These are phyloP conservation scores for Fusarium haematococcum DNA, from an alignment of 2,329 filamentous ascomycete genomes.

Conservation along the genomic window DNA sequence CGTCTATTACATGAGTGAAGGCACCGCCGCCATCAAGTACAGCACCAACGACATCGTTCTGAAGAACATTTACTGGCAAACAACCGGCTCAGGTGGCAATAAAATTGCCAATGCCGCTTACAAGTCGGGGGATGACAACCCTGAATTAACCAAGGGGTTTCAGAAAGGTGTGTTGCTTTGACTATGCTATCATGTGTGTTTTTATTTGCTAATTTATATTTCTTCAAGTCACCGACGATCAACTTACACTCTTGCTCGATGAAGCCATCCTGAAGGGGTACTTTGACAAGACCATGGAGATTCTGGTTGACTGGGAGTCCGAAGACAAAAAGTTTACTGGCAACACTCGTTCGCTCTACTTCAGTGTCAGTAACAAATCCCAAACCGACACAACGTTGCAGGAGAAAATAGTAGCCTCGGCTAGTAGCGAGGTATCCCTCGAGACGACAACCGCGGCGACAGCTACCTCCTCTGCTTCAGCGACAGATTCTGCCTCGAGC, in stretches of 20 bases:
- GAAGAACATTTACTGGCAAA: background rate
- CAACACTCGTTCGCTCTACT: slow-evolving; percentile 11
- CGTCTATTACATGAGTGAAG: background rate
- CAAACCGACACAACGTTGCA: background rate
- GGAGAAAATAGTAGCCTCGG: background rate
- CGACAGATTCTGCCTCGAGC: background rate
- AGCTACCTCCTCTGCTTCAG: background rate
- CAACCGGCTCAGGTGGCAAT: background rate
- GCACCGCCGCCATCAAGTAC: background rate
- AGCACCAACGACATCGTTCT: background rate
- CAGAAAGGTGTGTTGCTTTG: background rate
- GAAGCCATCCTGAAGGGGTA: background rate
- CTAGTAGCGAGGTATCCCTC: background rate
- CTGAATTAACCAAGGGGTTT: background rate
- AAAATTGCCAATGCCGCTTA: background rate
- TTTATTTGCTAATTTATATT: background rate
- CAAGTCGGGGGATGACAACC: background rate
- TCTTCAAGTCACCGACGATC: background rate
- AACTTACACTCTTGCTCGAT: background rate
- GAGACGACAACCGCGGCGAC: background rate
- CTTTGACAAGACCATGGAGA: slow-evolving; percentile 15
- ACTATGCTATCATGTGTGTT: background rate
- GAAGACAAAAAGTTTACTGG: background rate
- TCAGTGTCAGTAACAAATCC: slow-evolving; percentile 19
- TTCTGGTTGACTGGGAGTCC: slow-evolving; percentile 21